Evolutionary conservation across 1,284 basidiomycete species (phyloP), one percentile per base, ranked within the genome.

Genomic region (Trametes pubescens): DNA sequence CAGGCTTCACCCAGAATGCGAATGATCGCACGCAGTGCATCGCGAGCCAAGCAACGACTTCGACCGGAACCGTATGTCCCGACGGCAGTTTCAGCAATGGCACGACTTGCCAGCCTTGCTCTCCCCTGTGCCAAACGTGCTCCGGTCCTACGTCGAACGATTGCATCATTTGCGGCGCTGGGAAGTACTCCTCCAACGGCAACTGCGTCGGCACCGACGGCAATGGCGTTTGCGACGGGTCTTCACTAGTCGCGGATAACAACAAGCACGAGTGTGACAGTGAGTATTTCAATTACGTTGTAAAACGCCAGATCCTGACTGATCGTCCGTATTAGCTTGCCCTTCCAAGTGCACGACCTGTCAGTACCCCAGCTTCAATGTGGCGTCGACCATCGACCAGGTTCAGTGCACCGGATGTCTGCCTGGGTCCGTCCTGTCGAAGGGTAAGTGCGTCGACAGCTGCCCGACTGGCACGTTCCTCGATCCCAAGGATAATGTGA

Each of bases 331-430:
- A 4, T 13, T 66, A 92, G 91, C 83, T 61, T 94, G 92, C 75
- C 90, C 92, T 8, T 79, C 89, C 1, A 92, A 91, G 74, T 95
- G 93, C 74, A 91, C 89, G 13, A 81, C 86, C 0, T 95, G 93
- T 77, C 78, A 82, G 62, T 92, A 92, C 65, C 80, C 89, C 2
- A 85, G 81, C 65, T 95, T 95, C 75, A 88, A 72, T 57, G 81
- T 84, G 16, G 85, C 83, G 0, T 93, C 92, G 9, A 89, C 86
- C 0, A 79, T 89, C 37, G 79, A 83, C 60, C 82, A 91, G 61
- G 77, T 87, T 2, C 86, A 92, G 67, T 95, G 93, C 74, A 90
- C 88, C 16, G 86, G 82, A 0, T 95, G 93, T 73, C 74, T 94
- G 40, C 86, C 91, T 21, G 93, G 93, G 5, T 88, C 82, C 63